A percentile compares a stretch with the other conserved stretches of the same genome.
phyloP scores from a whole-genome alignment of 768 basidiomycete genomes.

The Hypsizygus marmoreus region DNA sequence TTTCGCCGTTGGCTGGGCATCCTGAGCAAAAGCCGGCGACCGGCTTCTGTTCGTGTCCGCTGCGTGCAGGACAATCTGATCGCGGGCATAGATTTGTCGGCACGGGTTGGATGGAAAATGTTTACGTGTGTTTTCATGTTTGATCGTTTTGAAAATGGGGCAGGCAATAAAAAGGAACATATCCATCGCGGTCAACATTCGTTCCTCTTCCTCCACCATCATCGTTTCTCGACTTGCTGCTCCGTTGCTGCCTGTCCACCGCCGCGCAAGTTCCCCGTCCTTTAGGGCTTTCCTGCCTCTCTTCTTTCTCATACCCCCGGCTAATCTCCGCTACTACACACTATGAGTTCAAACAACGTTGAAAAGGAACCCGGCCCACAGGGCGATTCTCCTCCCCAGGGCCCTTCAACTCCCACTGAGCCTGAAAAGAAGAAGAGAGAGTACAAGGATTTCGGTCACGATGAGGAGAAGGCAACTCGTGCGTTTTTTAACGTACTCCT shows the following conservation, averaged over 20 bases:
- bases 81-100: neutral
- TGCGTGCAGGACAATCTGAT: neutral
- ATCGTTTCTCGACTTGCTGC: constrained; percentile 12
- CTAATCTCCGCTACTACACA: constrained; percentile 17
- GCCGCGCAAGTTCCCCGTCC: constrained; percentile 14
- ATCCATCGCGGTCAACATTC: constrained; percentile 20
- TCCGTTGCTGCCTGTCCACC: constrained; percentile 6
- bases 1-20: too few species aligned
- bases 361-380: constrained; percentile 71
- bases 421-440: constrained; percentile 70
- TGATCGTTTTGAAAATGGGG: constrained; percentile 22
- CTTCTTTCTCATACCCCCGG: constrained; percentile 23
- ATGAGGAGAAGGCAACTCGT: constrained; percentile 69
- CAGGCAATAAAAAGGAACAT: constrained; percentile 29
- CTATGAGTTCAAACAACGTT: constrained; percentile 43
- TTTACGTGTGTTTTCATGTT: constrained; percentile 25
- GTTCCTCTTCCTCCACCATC: constrained; percentile 21
- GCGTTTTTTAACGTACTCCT: constrained; percentile 32
- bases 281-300: constrained; percentile 28
- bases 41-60: too few species aligned
- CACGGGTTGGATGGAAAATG: constrained; percentile 8
- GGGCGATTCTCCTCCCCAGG: constrained; percentile 41
- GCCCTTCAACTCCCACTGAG: constrained; percentile 24
- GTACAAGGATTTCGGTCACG: constrained; percentile 86
- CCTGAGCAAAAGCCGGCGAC: too few species aligned